A percentile compares a stretch with the other conserved stretches of the same genome.
phyloP scores from a whole-genome alignment of 2,329 filamentous ascomycete species.

The Hymenoscyphus repandus region DNA sequence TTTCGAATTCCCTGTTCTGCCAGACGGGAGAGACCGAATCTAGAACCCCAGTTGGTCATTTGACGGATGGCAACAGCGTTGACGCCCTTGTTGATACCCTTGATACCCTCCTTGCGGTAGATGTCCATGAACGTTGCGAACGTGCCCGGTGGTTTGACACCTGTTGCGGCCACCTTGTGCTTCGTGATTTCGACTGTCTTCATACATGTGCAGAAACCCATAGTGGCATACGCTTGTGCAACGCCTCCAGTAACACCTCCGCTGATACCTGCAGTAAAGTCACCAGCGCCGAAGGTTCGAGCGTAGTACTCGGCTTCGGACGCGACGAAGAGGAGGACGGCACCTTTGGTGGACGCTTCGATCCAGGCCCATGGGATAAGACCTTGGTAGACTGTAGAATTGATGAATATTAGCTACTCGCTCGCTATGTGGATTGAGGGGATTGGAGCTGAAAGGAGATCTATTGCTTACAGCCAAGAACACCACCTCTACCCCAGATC shows the following conservation, averaged over 20 bases:
- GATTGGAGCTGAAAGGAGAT: background rate
- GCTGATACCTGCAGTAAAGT: constrained; percentile 82
- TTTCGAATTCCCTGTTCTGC: constrained; percentile 84
- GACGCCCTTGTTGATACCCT: constrained; percentile 96
- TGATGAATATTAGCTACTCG: background rate
- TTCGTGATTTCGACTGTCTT: constrained; percentile 99
- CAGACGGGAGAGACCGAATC: constrained; percentile 89
- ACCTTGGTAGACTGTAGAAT: constrained; percentile 83
- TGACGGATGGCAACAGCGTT: constrained; percentile 98
- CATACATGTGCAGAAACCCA: constrained; percentile 99
- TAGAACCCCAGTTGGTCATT: constrained; percentile 98
- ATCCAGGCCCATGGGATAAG: constrained; percentile 99
- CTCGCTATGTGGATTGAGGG: background rate
- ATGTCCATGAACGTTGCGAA: constrained; percentile 96
- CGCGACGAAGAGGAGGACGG: constrained; percentile 97
- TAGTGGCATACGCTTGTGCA: constrained; percentile 97
- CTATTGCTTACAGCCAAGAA: constrained; percentile 76
- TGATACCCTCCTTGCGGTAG: constrained; percentile 88
- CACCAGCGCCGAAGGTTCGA: constrained; percentile 71
- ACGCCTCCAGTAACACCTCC: constrained; percentile 93
- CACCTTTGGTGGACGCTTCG: constrained; percentile 98
- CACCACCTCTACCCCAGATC: constrained; percentile 91
- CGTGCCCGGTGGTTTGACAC: constrained; percentile 81
- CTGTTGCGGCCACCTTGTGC: constrained; percentile 82
- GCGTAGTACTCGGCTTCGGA: constrained; percentile 97